phyloP scores from a whole-genome alignment of 2,329 filamentous ascomycete species.

The Exserohilum rostratum region DNA sequence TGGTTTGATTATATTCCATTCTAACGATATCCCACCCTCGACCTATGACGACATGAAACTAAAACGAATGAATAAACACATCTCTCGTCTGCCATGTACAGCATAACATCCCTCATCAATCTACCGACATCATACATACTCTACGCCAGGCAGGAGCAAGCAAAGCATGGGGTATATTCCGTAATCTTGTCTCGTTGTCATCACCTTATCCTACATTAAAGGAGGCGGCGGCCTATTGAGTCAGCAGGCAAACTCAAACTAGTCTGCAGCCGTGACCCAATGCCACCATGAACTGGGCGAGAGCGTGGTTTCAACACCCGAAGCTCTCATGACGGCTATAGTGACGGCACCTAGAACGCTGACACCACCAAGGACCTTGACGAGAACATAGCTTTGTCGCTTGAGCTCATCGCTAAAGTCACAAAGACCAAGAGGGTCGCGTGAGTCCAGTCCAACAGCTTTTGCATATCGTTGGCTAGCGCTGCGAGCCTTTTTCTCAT shows the following conservation, averaged over 20 bases:
- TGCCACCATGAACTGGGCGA: constrained; percentile 37
- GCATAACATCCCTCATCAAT: no score
- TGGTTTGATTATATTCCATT: no score
- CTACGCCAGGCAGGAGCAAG: neutral
- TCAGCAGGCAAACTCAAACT: neutral
- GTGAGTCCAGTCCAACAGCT: constrained; percentile 55
- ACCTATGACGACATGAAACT: no score
- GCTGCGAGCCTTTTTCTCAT: constrained; percentile 36
- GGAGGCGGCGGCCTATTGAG: no score
- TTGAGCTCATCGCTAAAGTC: constrained; percentile 70
- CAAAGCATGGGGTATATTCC: no score
- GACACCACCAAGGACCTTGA: constrained; percentile 76
- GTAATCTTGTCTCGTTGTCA: no score
- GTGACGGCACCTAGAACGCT: constrained; percentile 76
- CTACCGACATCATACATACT: no score
- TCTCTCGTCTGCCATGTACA: no score
- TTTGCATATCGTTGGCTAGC: constrained; percentile 29
- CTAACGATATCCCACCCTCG: no score
- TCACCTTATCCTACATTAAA: no score
- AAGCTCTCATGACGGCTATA: constrained; percentile 52
- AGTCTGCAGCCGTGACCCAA: constrained; percentile 24
- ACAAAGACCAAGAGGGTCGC: constrained; percentile 82
- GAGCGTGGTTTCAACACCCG: constrained; percentile 39
- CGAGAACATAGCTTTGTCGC: constrained; percentile 67
- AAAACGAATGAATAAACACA: no score